Percentiles rank a stretch among this genome's conserved stretches.
phyloP scores from a whole-genome alignment of 768 basidiomycete species.

The Suillus sp. region DNA sequence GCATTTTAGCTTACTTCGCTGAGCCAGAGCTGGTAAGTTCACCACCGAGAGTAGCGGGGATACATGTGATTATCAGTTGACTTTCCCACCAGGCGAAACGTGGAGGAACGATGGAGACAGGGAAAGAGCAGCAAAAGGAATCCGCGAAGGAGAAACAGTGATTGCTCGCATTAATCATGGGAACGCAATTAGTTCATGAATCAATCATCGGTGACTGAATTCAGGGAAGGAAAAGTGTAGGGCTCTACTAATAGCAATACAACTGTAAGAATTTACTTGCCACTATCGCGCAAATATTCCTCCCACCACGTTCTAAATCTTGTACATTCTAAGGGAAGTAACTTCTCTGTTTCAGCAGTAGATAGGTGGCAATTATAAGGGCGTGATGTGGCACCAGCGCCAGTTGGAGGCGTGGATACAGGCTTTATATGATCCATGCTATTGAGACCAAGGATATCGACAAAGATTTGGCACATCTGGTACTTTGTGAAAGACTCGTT shows the following conservation, averaged over 20 bases:
- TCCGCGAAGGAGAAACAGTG: not conserved
- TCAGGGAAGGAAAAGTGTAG: not conserved
- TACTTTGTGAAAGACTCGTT: constrained; percentile 89
- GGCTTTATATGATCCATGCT: constrained; percentile 71
- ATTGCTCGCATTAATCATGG: not conserved
- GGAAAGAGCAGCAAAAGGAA: not conserved
- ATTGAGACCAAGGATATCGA: constrained; percentile 66
- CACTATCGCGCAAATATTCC: constrained; percentile 39
- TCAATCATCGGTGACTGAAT: not conserved
- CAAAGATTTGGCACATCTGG: constrained; percentile 83
- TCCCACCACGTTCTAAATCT: constrained; percentile 89
- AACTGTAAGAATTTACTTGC: constrained; percentile 15
- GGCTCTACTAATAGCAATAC: not conserved
- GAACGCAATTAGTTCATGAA: not conserved
- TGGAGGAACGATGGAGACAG: not conserved
- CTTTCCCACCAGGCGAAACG: not conserved
- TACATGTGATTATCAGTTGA: not conserved
- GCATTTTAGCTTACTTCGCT: constrained; percentile 23
- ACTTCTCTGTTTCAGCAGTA: constrained; percentile 69
- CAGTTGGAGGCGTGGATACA: constrained; percentile 66
- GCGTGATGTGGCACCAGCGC: constrained; percentile 65
- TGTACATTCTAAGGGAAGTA: constrained; percentile 60
- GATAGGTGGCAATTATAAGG: constrained; percentile 83
- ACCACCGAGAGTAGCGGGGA: not conserved
- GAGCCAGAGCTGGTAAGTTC: not conserved